These are phyloP conservation scores for Lathyrus oleraceus DNA, from an alignment of 306 rosid species.

Conservation along the genomic window DNA sequence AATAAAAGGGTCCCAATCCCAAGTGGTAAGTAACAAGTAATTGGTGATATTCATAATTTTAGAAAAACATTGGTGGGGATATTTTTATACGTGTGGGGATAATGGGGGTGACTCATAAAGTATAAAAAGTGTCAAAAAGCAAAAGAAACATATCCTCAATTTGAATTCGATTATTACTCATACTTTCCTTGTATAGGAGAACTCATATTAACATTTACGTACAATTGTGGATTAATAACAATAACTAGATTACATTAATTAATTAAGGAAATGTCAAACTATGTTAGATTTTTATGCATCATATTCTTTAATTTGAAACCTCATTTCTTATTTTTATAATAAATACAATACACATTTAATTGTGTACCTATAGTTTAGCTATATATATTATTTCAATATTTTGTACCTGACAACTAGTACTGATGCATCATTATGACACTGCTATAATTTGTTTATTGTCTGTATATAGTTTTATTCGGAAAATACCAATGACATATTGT, in stretches of 20 bases:
- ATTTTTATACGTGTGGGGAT: constrained; percentile 18
- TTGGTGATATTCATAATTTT: constrained; percentile 47
- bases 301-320: background rate
- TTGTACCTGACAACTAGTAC: background rate
- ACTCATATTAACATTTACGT: background rate
- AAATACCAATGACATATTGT: background rate
- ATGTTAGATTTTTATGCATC: constrained; percentile 8
- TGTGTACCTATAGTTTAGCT: background rate
- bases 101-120: constrained; percentile 8
- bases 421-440: background rate
- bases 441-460: background rate
- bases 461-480: background rate
- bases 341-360: background rate
- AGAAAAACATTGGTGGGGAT: constrained; percentile 35
- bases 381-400: background rate
- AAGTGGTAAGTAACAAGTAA: constrained; percentile 23
- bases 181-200: constrained; percentile 5
- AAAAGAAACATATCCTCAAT: constrained; percentile 19
- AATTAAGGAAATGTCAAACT: constrained; percentile 18
- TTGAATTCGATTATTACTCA: constrained; percentile 26
- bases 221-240: constrained; percentile 22
- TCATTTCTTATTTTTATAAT: background rate
- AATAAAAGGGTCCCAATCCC: background rate
- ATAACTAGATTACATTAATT: constrained; percentile 5
- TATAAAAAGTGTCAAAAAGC: constrained; percentile 37